Conservation (phyloP, 176 grass and related monocot species). For the Luzula sylvatica region DNA sequence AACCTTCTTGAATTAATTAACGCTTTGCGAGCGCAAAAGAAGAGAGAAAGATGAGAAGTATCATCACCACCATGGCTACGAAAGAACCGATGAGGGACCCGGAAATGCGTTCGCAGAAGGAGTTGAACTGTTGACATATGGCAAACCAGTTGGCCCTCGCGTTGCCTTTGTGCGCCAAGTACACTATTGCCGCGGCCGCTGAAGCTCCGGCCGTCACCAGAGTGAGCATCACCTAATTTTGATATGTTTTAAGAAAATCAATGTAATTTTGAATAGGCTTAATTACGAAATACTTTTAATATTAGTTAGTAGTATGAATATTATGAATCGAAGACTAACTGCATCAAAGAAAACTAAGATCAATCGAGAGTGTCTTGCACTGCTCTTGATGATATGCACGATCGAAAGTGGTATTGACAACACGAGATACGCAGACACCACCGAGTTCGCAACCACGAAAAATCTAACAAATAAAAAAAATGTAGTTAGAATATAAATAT, state of each 20-base stretch:
- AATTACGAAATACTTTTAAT: not conserved
- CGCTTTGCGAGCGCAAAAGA: conserved; percentile 26
- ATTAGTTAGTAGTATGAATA: not conserved
- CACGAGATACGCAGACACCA: conserved; percentile 50
- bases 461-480: conserved; percentile 22
- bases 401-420: conserved; percentile 44
- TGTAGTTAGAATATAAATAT: not conserved
- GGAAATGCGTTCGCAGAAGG: conserved; percentile 57
- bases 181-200: conserved; percentile 43
- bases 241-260: too few species aligned
- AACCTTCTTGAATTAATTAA: not conserved
- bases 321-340: conserved; percentile 7
- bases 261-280: not conserved
- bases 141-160: conserved; percentile 52
- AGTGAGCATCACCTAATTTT: conserved; percentile 28
- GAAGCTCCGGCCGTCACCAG: conserved; percentile 35
- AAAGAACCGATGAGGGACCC: conserved; percentile 56
- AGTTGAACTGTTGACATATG: conserved; percentile 61
- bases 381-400: conserved; percentile 43
- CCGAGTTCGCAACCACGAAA: conserved; percentile 47
- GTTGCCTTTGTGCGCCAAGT: conserved; percentile 59
- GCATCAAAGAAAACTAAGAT: conserved; percentile 43
- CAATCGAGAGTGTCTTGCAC: conserved; percentile 28
- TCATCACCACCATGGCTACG: conserved; percentile 31
- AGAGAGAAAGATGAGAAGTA: conserved; percentile 33